Percentiles rank a stretch among this genome's conserved stretches.
Evolutionary conservation across 169 alveolate species (phyloP).

Genomic region (Plasmodium sp.): DNA sequence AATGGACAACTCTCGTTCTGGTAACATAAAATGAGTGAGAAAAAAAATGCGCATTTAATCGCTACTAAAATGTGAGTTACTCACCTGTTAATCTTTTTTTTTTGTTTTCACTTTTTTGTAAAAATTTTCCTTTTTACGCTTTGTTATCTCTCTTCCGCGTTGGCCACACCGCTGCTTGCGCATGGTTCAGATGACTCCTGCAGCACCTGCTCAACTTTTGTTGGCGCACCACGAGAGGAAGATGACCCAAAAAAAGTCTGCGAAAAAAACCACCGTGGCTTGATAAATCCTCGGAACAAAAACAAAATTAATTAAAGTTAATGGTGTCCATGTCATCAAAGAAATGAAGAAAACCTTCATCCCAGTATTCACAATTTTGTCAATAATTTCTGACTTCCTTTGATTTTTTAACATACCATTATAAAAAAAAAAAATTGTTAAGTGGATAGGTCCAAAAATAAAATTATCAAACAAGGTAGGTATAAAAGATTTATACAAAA

Average conservation of each 20-base stretch:
- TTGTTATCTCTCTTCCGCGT: neutral
- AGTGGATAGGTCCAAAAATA: slow-evolving; percentile 71
- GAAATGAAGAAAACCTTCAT: slow-evolving; percentile 64
- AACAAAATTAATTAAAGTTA: slow-evolving; percentile 72
- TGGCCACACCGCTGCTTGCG: neutral
- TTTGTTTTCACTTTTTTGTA: neutral
- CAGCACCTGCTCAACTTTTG: slow-evolving; percentile 1
- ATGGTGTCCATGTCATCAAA: slow-evolving; percentile 73
- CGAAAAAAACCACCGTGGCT: slow-evolving; percentile 69
- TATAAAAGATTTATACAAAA: slow-evolving; percentile 67
- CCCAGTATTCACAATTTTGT: slow-evolving; percentile 70
- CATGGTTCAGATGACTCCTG: neutral
- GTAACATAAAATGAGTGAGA: neutral
- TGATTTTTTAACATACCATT: slow-evolving; percentile 72
- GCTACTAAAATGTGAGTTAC: neutral
- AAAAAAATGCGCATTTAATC: neutral
- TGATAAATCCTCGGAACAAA: slow-evolving; percentile 72
- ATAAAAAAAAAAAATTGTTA: slow-evolving; percentile 64
- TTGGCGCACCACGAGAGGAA: slow-evolving; percentile 72
- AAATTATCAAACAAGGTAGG: slow-evolving; percentile 75
- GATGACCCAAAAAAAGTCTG: slow-evolving; percentile 75
- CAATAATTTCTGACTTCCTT: slow-evolving; percentile 45
- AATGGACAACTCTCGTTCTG: neutral
- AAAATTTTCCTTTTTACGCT: neutral
- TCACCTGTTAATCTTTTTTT: neutral